These are phyloP conservation scores for Aegilops speltoides DNA, from an alignment of 176 grass and related monocot species.

Conservation along the genomic window DNA sequence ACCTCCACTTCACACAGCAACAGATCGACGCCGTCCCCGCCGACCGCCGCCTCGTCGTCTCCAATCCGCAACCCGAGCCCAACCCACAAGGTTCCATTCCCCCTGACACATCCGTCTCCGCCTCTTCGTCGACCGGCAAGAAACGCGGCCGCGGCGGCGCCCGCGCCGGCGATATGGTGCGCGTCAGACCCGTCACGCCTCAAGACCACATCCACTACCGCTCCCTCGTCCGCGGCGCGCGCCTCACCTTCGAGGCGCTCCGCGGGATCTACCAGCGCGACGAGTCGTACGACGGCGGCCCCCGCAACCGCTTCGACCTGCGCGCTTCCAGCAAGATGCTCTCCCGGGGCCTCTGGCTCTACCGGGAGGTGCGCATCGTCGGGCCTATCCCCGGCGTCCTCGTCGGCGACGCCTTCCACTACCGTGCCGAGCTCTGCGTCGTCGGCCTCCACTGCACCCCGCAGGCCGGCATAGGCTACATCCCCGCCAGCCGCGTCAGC, in stretches of 20 bases:
- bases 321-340: conserved; percentile 62
- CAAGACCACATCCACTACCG: conserved; percentile 46
- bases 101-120: neutral
- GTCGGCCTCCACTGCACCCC: conserved; percentile 73
- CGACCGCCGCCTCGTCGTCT: neutral
- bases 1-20: conserved; percentile 27
- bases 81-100: neutral
- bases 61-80: neutral
- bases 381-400: conserved; percentile 67
- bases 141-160: conserved; percentile 43
- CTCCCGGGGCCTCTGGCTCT: conserved; percentile 42
- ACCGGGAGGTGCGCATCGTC: conserved; percentile 59
- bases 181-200: conserved; percentile 24
- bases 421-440: conserved; percentile 82
- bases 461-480: conserved; percentile 78
- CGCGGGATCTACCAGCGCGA: conserved; percentile 42
- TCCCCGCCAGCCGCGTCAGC: conserved; percentile 42
- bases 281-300: neutral
- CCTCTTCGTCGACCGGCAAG: conserved; percentile 28
- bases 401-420: conserved; percentile 83
- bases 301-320: conserved; percentile 57
- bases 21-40: conserved; percentile 10
- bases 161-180: conserved; percentile 58
- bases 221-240: conserved; percentile 50
- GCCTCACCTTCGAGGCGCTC: conserved; percentile 80